Evolutionary conservation across 371 early-diverging fungal species (phyloP).

Genomic region (Dichotomocladium elegans): DNA sequence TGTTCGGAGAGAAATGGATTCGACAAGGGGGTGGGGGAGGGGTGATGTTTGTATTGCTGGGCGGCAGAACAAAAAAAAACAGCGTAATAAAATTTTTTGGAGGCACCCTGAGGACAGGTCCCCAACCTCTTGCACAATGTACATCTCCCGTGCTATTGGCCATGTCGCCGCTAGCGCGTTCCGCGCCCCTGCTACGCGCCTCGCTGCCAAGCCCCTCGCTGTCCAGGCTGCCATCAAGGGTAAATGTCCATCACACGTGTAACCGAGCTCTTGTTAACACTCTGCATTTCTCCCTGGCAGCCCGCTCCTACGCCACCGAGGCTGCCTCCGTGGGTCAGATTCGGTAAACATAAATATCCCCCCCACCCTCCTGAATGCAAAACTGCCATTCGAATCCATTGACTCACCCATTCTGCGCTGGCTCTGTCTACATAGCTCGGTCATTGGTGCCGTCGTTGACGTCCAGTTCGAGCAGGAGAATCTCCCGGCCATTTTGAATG

Average conservation of each 20-base stretch:
- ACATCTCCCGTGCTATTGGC: constrained; percentile 33
- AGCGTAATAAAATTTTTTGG: too few relatives aligned
- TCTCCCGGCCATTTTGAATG: constrained; percentile 95
- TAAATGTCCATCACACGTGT: constrained; percentile 1
- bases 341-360: too few relatives aligned
- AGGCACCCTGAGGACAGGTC: not conserved
- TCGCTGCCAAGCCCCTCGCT: constrained; percentile 22
- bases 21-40: too few relatives aligned
- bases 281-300: constrained; percentile 8
- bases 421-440: constrained; percentile 16
- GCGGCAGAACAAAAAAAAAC: too few relatives aligned
- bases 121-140: constrained; percentile 12
- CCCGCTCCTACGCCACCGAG: constrained; percentile 35
- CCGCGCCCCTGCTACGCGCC: constrained; percentile 21
- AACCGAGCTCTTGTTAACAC: too few relatives aligned
- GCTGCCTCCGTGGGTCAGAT: constrained; percentile 39
- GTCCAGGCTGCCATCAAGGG: constrained; percentile 22
- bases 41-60: too few relatives aligned
- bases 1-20: too few relatives aligned
- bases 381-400: not conserved
- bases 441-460: constrained; percentile 98
- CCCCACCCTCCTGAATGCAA: too few relatives aligned
- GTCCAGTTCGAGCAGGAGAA: constrained; percentile 90
- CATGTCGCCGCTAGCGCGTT: constrained; percentile 27
- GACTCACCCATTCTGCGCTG: not conserved